These are phyloP conservation scores for Xylaria arbuscula DNA, from an alignment of 2,329 filamentous ascomycete genomes.

Conservation along the genomic window DNA sequence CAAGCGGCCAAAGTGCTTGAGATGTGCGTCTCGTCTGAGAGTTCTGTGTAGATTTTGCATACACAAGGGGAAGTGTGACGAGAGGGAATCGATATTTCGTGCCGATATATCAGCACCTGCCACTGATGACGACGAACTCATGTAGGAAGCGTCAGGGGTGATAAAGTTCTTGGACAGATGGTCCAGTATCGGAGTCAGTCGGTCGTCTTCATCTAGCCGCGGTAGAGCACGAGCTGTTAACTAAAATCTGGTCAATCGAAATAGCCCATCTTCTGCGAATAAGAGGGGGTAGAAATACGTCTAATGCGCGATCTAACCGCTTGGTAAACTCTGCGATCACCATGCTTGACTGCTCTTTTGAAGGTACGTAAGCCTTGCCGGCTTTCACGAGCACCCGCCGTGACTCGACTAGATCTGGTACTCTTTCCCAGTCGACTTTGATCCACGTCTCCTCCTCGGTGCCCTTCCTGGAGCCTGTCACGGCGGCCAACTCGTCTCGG, in stretches of 20 bases:
- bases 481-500: slow-evolving; percentile 69
- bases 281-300: slow-evolving; percentile 64
- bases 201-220: slow-evolving; percentile 94
- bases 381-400: slow-evolving; percentile 79
- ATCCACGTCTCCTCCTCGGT: slow-evolving; percentile 89
- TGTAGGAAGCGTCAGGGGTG: slow-evolving; percentile 87
- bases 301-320: slow-evolving; percentile 82
- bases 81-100: slow-evolving; percentile 80
- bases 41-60: slow-evolving; percentile 92
- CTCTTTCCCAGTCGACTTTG: slow-evolving; percentile 95
- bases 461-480: slow-evolving; percentile 53
- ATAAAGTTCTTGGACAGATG: slow-evolving; percentile 96
- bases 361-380: slow-evolving; percentile 92
- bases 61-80: slow-evolving; percentile 87
- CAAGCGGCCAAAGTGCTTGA: slow-evolving; percentile 92
- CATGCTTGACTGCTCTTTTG: slow-evolving; percentile 87
- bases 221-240: slow-evolving; percentile 91
- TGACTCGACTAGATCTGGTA: slow-evolving; percentile 88
- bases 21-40: slow-evolving; percentile 85
- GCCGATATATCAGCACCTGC: slow-evolving; percentile 80
- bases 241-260: slow-evolving; percentile 54
- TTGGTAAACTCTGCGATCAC: slow-evolving; percentile 87
- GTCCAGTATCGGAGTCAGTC: slow-evolving; percentile 74
- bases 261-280: slow-evolving; percentile 9
- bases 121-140: slow-evolving; percentile 70